A percentile compares a stretch with the other conserved stretches of the same genome.
Conservation (phyloP, 306 rosid genomes). For the Vigna nakashimae region DNA sequence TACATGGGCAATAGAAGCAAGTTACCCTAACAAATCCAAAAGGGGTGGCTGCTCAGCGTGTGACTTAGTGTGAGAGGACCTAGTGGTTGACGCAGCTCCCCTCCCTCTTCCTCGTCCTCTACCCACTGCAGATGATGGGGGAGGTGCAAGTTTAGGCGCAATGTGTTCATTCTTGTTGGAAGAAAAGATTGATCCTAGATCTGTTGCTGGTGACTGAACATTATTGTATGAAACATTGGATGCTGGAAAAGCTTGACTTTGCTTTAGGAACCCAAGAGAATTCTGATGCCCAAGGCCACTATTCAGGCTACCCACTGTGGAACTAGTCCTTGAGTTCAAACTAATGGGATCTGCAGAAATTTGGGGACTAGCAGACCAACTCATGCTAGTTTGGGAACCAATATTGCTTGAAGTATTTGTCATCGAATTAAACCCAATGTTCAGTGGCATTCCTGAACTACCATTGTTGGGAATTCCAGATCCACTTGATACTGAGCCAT, state of each 20-base stretch:
- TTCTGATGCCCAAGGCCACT: slow-evolving; percentile 55
- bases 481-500: slow-evolving; percentile 61
- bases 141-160: slow-evolving; percentile 90
- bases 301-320: slow-evolving; percentile 49
- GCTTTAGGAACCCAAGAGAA: slow-evolving; percentile 70
- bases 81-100: slow-evolving; percentile 56
- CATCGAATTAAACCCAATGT: slow-evolving; percentile 59
- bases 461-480: slow-evolving; percentile 70
- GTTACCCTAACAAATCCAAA: slow-evolving; percentile 81
- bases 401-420: slow-evolving; percentile 60
- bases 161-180: slow-evolving; percentile 70
- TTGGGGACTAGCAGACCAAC: slow-evolving; percentile 65
- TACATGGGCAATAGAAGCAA: slow-evolving; percentile 32
- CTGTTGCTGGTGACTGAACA: slow-evolving; percentile 63
- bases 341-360: slow-evolving; percentile 50
- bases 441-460: slow-evolving; percentile 48
- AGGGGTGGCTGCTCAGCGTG: slow-evolving; percentile 75
- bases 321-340: slow-evolving; percentile 61
- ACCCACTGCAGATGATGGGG: slow-evolving; percentile 83
- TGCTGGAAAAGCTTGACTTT: slow-evolving; percentile 59
- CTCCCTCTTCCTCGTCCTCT: slow-evolving; percentile 96
- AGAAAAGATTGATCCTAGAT: slow-evolving; percentile 85
- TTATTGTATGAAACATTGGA: slow-evolving; percentile 52
- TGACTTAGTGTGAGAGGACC: slow-evolving; percentile 63
- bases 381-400: slow-evolving; percentile 58